Conservation (phyloP, 1,284 basidiomycete species). For the Tilletia indica region DNA sequence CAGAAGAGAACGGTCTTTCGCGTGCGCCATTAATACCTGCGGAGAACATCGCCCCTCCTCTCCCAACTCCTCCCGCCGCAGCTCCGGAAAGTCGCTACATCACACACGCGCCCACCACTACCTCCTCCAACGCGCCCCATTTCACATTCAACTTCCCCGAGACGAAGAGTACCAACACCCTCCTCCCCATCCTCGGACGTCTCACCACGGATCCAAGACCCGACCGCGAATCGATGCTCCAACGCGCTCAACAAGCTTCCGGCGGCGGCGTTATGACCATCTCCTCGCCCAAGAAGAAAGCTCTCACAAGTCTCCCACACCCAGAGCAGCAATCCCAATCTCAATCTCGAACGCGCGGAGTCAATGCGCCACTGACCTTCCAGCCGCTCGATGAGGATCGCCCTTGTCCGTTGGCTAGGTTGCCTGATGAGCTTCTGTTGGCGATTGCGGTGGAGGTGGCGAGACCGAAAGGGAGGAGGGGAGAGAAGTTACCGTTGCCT, state of each 20-base stretch:
- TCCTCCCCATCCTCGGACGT: conserved; percentile 13
- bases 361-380: conserved; percentile 24
- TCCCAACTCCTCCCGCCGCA: background rate
- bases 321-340: too few relatives aligned
- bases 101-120: background rate
- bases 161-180: conserved; percentile 25
- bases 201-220: background rate
- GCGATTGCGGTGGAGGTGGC: conserved; percentile 37
- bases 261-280: too few relatives aligned
- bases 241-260: too few relatives aligned
- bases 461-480: conserved; percentile 35
- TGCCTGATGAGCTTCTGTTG: conserved; percentile 50
- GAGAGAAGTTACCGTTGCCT: conserved; percentile 27
- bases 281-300: too few relatives aligned
- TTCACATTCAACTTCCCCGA: background rate
- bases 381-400: conserved; percentile 38
- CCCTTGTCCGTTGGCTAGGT: conserved; percentile 26
- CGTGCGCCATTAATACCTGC: conserved; percentile 4
- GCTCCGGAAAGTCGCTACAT: conserved; percentile 5
- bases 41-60: too few relatives aligned
- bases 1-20: background rate
- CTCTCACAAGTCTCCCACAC: too few relatives aligned
- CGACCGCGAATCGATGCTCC: conserved; percentile 14
- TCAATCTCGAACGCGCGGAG: background rate
- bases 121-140: background rate